Base-by-base conservation (phyloP, 345 rosid genomes). In the Salix dunnii region DNA sequence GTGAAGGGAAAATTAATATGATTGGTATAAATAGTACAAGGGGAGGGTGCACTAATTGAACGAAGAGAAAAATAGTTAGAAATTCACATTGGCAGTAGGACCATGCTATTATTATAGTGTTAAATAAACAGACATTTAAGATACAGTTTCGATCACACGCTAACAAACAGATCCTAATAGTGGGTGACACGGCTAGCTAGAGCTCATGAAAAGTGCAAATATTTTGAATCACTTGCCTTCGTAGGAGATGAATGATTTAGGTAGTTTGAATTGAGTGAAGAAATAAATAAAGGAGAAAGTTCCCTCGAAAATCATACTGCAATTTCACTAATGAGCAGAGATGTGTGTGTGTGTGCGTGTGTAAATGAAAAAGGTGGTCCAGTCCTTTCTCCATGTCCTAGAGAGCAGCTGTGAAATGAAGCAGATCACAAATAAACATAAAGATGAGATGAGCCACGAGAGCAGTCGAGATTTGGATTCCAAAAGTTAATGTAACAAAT, bases 391-490 rank as follows among this genome's bases (percentile, higher is more conserved):
- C 43, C 43, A 40, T 40, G 43, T 40, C 43, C 43, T 20, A 21
- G 12, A 53, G 60, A 21, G 60, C 60, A 53, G 21, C 23, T 21
- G 25, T 53, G 60, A 53, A 53, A 53, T 53, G 60, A 76, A 42
- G 28, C 38, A 42, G 35, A 66, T 31, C 17, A 46, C 62, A 42
- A 13, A 43, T 25, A 77, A 23, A 70, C 60, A 42, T 31, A n/a
- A 43, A 28, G 35, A 61, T 51, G 46, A 1, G 65, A 71, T 76
- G 74, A 76, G 72, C 51, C 51, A 46, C 53, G 65, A 71, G 79
- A 5, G 21, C 55, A 43, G 25, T 18, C 28, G 35, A 81, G 74
- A 88, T 83, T 83, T 73, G 87, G 89, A 86, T 87, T 84, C 89
- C 87, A 75, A 74, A 74, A 79, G 73, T 69, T 55, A 36, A 70